These are phyloP conservation scores for Streptanthus diversifolius DNA, from an alignment of 345 rosid species.

Conservation along the genomic window DNA sequence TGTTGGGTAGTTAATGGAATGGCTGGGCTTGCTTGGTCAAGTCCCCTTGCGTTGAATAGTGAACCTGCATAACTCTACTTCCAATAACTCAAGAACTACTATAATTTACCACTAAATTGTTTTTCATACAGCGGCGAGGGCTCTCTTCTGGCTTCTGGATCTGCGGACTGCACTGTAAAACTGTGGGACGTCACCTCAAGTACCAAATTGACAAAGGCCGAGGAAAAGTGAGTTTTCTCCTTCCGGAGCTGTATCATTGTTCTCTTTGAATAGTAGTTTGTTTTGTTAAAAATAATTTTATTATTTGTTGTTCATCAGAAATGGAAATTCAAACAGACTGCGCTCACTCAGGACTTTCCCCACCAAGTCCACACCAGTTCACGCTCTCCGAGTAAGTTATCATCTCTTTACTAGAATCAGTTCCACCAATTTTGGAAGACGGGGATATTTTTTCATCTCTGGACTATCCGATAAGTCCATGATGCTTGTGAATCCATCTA, in stretches of 20 bases:
- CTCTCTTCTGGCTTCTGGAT: constrained; percentile 91
- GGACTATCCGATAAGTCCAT: background rate
- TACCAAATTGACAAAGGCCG: constrained; percentile 55
- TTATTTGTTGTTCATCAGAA: constrained; percentile 43
- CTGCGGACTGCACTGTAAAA: constrained; percentile 92
- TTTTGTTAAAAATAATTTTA: background rate
- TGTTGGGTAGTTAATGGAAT: background rate
- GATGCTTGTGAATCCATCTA: background rate
- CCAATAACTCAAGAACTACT: background rate
- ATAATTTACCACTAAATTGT: background rate
- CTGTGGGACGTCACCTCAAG: constrained; percentile 85
- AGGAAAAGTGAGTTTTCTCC: constrained; percentile 57
- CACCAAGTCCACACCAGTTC: constrained; percentile 81
- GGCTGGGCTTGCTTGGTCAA: background rate
- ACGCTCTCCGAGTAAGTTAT: constrained; percentile 52
- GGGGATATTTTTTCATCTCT: background rate
- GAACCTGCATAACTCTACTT: background rate
- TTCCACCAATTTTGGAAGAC: background rate
- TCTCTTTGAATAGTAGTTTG: background rate
- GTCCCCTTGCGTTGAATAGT: background rate
- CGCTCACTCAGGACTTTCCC: constrained; percentile 80
- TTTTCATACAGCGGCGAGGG: constrained; percentile 76
- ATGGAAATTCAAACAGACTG: constrained; percentile 62
- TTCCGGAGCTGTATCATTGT: background rate
- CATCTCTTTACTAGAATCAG: background rate